Conservation (phyloP, 2,329 filamentous ascomycete species). For the Colletotrichum tofieldiae region DNA sequence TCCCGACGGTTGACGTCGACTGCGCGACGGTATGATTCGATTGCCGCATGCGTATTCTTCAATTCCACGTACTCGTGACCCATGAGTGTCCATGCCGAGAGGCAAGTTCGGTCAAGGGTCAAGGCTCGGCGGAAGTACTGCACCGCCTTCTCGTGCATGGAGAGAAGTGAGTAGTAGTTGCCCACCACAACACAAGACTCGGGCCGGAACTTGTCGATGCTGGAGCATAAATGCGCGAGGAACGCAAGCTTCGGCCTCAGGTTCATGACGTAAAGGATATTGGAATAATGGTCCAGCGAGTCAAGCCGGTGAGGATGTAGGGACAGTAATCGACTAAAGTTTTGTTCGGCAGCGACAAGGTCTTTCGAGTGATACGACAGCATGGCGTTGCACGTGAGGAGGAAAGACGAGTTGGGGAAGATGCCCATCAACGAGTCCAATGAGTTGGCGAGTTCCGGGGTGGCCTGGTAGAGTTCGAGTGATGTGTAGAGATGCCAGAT, state of each 20-base stretch:
- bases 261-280: slow-evolving; percentile 95
- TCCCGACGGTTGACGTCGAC: slow-evolving; percentile 97
- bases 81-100: slow-evolving; percentile 98
- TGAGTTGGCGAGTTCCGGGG: slow-evolving; percentile 79
- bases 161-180: slow-evolving; percentile 96
- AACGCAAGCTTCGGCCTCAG: slow-evolving; percentile 92
- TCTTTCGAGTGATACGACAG: slow-evolving; percentile 93
- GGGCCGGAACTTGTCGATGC: slow-evolving; percentile 94
- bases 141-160: slow-evolving; percentile 96
- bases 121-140: slow-evolving; percentile 97
- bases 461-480: slow-evolving; percentile 92
- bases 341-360: slow-evolving; percentile 76
- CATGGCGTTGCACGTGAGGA: slow-evolving; percentile 90
- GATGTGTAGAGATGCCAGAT: slow-evolving; percentile 95
- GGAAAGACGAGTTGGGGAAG: slow-evolving; percentile 90
- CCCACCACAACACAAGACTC: slow-evolving; percentile 98
- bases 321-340: slow-evolving; percentile 86
- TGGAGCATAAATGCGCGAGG: slow-evolving; percentile 90
- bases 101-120: slow-evolving; percentile 89
- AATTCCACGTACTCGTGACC: slow-evolving; percentile 98
- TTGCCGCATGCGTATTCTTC: slow-evolving; percentile 98
- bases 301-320: slow-evolving; percentile 83
- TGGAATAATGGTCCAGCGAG: slow-evolving; percentile 95
- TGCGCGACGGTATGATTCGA: slow-evolving; percentile 95
- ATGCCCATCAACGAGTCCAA: slow-evolving; percentile 85